A percentile compares a stretch with the other conserved stretches of the same genome.
These are phyloP conservation scores for Fusarium abutilonis DNA, from an alignment of 2,329 filamentous ascomycete genomes.

Conservation along the genomic window DNA sequence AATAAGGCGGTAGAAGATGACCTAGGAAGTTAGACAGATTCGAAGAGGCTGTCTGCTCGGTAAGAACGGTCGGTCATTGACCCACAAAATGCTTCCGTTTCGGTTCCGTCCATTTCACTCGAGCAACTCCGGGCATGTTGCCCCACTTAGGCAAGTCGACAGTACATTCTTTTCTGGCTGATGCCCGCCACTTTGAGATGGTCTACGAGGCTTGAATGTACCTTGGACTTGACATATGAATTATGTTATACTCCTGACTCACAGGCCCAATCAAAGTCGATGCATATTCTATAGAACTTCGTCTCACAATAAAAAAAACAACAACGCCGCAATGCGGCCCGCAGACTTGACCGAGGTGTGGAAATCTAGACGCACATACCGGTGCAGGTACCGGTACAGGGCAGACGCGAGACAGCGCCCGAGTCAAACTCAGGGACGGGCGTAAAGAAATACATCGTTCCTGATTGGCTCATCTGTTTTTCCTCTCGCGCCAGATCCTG, in stretches of 20 bases:
- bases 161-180: constrained; percentile 18
- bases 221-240: constrained; percentile 20
- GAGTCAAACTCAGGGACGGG: constrained; percentile 34
- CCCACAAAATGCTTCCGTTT: constrained; percentile 41
- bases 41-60: constrained; percentile 37
- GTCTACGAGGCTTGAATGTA: constrained; percentile 2
- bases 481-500: constrained; percentile 8
- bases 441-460: constrained; percentile 37
- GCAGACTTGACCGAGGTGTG: constrained; percentile 9
- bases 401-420: constrained; percentile 16
- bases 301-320: background rate
- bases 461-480: constrained; percentile 27
- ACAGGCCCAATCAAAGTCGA: background rate
- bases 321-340: constrained; percentile 18
- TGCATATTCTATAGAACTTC: background rate
- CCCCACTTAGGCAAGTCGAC: constrained; percentile 28
- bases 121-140: constrained; percentile 28
- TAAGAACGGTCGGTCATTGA: constrained; percentile 37
- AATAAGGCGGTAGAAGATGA: constrained; percentile 30
- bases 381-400: constrained; percentile 2
- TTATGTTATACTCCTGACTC: background rate
- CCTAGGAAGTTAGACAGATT: constrained; percentile 1
- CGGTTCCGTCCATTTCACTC: constrained; percentile 34
- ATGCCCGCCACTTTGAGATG: constrained; percentile 4
- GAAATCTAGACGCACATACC: constrained; percentile 9